Conservation (phyloP, 768 basidiomycete genomes). For the Galerina sulciceps region DNA sequence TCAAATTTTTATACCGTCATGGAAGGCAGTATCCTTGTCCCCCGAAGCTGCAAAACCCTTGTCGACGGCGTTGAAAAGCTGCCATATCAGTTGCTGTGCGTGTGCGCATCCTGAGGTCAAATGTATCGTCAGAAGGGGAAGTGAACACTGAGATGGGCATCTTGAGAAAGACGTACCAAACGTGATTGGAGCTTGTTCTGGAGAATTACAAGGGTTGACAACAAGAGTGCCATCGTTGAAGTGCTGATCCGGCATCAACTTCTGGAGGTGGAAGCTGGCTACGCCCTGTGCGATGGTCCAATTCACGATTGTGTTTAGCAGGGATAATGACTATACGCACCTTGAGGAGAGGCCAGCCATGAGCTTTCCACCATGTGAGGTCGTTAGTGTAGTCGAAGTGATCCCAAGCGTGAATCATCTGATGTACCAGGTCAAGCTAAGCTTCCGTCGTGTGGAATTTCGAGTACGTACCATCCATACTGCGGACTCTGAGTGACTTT, state of each 20-base stretch:
- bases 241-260: slow-evolving; percentile 65
- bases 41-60: slow-evolving; percentile 71
- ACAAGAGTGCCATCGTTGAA: slow-evolving; percentile 76
- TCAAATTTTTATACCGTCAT: slow-evolving; percentile 46
- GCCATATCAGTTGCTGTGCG: slow-evolving; percentile 79
- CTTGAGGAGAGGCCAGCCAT: slow-evolving; percentile 80
- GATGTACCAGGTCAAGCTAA: neutral
- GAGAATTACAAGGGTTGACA: slow-evolving; percentile 76
- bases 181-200: slow-evolving; percentile 73
- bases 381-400: slow-evolving; percentile 78
- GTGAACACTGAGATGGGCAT: neutral
- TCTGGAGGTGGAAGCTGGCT: slow-evolving; percentile 74
- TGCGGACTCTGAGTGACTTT: slow-evolving; percentile 51
- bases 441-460: neutral
- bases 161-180: slow-evolving; percentile 48
- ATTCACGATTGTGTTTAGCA: neutral
- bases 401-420: slow-evolving; percentile 85
- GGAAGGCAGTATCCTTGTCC: slow-evolving; percentile 65
- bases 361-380: slow-evolving; percentile 66
- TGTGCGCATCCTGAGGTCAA: slow-evolving; percentile 65
- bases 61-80: slow-evolving; percentile 73
- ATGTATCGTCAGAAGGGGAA: neutral
- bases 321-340: slow-evolving; percentile 30
- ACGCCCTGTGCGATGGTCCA: slow-evolving; percentile 47
- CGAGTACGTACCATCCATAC: slow-evolving; percentile 69